Evolutionary conservation across 1,284 basidiomycete genomes (phyloP), one percentile per base, ranked within the genome.

Genomic region (Boletellus sp.): DNA sequence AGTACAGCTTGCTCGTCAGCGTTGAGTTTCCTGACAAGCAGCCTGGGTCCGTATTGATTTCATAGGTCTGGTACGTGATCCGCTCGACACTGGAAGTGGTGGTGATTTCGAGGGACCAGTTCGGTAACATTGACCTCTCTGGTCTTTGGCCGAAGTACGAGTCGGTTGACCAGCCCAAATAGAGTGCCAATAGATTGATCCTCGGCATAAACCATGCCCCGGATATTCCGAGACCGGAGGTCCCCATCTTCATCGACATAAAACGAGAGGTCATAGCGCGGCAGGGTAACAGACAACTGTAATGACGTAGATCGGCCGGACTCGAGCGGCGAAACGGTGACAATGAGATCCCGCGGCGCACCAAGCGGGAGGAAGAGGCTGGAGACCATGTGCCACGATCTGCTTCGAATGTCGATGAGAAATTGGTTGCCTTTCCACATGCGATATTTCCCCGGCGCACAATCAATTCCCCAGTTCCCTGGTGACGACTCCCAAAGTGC

Each of bases 191-290:
- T 19, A 1, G 51, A 68, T 33, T 68, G 67, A 24, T 60, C 44
- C 5, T 50, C 19, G 26, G 67, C 67, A 11, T 68, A 56, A 8
- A 66, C 49, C 56, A 67, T 59, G 5, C 49, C 55, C 3, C 47
- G 47, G 0, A 65, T 44, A 40, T 60, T 55, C 16, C n/a, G 49
- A 15, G 63, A 74, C 21, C 68, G 64, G 1, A 75, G 57, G 1
- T 70, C 57, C 7, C 53, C 44, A 5, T 60, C 49, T 4, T 46
- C 16, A 36, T 68, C 59, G 26, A 71, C 11, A 28, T 59, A 62
- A 39, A 74, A 74, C 0, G 60, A 60, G 4, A 81, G 53, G 12
- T 65, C 58, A 43, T 71, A 75, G 3, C 75, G 71, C 16, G 78
- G 74, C 5, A 81, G 38, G 70, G 61, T 2, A 70, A 69, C 44